These are phyloP conservation scores for Yarrowia sp. DNA, from an alignment of 805 yeast species.

Conservation along the genomic window DNA sequence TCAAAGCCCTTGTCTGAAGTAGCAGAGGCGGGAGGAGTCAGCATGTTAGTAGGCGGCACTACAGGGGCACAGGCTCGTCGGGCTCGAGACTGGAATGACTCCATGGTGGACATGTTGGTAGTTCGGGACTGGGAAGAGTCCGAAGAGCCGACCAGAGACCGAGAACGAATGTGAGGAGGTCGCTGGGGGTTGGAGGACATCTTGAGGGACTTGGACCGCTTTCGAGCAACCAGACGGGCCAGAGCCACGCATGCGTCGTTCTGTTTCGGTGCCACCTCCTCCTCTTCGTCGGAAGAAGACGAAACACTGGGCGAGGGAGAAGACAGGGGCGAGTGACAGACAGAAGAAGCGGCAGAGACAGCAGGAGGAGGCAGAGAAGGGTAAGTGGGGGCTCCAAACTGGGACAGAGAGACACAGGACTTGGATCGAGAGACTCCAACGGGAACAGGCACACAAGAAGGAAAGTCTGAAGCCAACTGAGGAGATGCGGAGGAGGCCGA, in stretches of 20 bases:
- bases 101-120: slow-evolving; percentile 1
- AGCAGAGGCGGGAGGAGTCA: slow-evolving; percentile 15
- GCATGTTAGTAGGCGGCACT: neutral
- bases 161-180: neutral
- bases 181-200: neutral
- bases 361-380: slow-evolving; percentile 6
- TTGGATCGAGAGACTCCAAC: slow-evolving; percentile 8
- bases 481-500: slow-evolving; percentile 25
- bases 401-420: slow-evolving; percentile 17
- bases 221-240: slow-evolving; percentile 24
- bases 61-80: slow-evolving; percentile 11
- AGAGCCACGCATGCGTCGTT: slow-evolving; percentile 26
- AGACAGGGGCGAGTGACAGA: neutral
- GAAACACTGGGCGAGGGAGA: slow-evolving; percentile 4
- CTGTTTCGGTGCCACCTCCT: neutral
- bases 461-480: slow-evolving; percentile 16
- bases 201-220: slow-evolving; percentile 23
- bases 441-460: slow-evolving; percentile 6
- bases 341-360: neutral
- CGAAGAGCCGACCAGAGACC: neutral
- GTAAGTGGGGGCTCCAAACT: neutral
- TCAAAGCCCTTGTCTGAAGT: slow-evolving; percentile 12
- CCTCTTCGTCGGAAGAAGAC: neutral
- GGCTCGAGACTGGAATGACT: slow-evolving; percentile 19
- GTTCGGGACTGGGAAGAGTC: neutral